Evolutionary conservation across 345 rosid species (phyloP).

Genomic region (Limnanthes douglasii): DNA sequence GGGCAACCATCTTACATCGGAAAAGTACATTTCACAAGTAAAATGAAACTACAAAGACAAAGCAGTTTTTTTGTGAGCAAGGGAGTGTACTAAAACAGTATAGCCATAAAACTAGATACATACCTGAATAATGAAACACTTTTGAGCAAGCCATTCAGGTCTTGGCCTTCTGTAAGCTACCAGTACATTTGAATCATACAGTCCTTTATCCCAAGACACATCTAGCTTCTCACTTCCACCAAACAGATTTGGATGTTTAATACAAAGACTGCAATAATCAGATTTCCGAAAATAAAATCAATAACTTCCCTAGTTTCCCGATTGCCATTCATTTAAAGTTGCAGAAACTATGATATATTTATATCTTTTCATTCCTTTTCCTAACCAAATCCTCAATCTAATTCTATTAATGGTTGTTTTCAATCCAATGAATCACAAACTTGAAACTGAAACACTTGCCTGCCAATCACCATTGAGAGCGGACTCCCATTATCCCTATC

Average conservation of each 20-base stretch:
- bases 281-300: slow-evolving; percentile 6
- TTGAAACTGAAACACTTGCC: slow-evolving; percentile 23
- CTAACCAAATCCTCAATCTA: too few relatives aligned
- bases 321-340: neutral
- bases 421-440: too few relatives aligned
- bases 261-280: slow-evolving; percentile 53
- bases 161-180: slow-evolving; percentile 85
- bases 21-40: neutral
- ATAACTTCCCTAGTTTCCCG: neutral
- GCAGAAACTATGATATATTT: neutral
- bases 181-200: slow-evolving; percentile 72
- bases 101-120: slow-evolving; percentile 1
- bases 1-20: neutral
- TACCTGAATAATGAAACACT: slow-evolving; percentile 77
- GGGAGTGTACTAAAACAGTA: too few relatives aligned
- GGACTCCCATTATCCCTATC: slow-evolving; percentile 51
- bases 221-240: slow-evolving; percentile 99
- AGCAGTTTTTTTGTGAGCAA: too few relatives aligned
- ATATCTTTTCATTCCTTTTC: too few relatives aligned
- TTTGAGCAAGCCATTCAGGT: slow-evolving; percentile 86
- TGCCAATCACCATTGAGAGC: slow-evolving; percentile 84
- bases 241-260: slow-evolving; percentile 89
- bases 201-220: slow-evolving; percentile 84
- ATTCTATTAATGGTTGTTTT: too few relatives aligned
- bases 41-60: too few relatives aligned